phyloP scores from a whole-genome alignment of 75 land plant species.

The Pinus tabuliformis region DNA sequence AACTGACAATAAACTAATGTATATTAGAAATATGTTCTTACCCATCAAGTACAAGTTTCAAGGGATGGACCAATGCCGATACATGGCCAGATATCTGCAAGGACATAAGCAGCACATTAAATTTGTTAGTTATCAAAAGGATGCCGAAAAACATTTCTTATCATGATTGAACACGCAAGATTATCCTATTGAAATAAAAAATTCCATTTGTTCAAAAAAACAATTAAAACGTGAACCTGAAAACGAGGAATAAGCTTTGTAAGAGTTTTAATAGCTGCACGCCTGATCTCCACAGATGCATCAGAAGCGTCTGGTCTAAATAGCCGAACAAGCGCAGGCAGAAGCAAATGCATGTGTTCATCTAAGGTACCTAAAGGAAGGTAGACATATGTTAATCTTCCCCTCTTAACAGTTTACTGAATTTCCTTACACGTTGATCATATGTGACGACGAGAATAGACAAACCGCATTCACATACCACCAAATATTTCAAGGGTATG shows the following conservation, averaged over 20 bases:
- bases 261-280: slow-evolving; percentile 85
- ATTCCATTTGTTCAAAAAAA: neutral
- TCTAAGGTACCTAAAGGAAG: slow-evolving; percentile 78
- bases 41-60: slow-evolving; percentile 97
- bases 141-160: neutral
- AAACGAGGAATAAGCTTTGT: slow-evolving; percentile 85
- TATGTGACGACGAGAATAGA: neutral
- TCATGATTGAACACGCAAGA: neutral
- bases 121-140: neutral
- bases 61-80: slow-evolving; percentile 86
- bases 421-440: neutral
- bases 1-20: too few species aligned
- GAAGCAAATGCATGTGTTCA: slow-evolving; percentile 96
- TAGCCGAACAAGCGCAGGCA: slow-evolving; percentile 91
- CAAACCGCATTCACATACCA: slow-evolving; percentile 36
- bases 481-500: slow-evolving; percentile 98
- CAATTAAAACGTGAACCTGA: slow-evolving; percentile 51
- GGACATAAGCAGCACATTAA: neutral
- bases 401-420: neutral
- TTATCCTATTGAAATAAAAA: neutral
- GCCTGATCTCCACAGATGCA: slow-evolving; percentile 70
- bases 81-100: slow-evolving; percentile 88
- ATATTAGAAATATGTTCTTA: slow-evolving; percentile 19
- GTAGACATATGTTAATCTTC: neutral
- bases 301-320: slow-evolving; percentile 83